A percentile compares a stretch with the other conserved stretches of the same genome.
Conservation (phyloP, 306 rosid genomes). For the Betula pendula region DNA sequence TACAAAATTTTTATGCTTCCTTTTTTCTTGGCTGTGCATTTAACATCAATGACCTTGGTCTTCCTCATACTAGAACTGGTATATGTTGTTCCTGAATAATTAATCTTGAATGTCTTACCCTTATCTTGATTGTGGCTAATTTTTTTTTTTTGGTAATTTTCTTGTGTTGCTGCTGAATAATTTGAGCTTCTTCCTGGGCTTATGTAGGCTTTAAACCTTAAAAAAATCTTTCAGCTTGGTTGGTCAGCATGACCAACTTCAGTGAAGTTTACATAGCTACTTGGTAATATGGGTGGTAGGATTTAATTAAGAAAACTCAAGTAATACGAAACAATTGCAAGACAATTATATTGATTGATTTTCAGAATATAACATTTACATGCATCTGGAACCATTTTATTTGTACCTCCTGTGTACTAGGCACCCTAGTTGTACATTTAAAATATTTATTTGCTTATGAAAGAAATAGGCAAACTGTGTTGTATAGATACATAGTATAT, state of each 20-base stretch:
- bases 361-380: not conserved
- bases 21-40: not conserved
- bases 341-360: not conserved
- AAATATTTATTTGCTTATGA: too few species aligned
- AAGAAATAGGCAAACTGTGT: too few species aligned
- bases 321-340: not conserved
- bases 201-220: not conserved
- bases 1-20: not conserved
- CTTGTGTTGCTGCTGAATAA: not conserved
- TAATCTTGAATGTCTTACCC: not conserved
- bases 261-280: not conserved
- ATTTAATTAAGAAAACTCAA: too few species aligned
- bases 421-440: too few species aligned
- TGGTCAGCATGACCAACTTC: not conserved
- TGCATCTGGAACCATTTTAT: not conserved
- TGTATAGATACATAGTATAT: too few species aligned
- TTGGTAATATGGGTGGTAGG: not conserved
- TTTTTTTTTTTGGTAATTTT: not conserved
- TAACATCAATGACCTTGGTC: not conserved
- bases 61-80: not conserved
- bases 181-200: not conserved
- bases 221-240: not conserved
- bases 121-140: not conserved
- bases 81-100: not conserved
- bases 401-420: too few species aligned